Evolutionary conservation across 140 eudicot species (phyloP).

Genomic region (Senecio squalidus): DNA sequence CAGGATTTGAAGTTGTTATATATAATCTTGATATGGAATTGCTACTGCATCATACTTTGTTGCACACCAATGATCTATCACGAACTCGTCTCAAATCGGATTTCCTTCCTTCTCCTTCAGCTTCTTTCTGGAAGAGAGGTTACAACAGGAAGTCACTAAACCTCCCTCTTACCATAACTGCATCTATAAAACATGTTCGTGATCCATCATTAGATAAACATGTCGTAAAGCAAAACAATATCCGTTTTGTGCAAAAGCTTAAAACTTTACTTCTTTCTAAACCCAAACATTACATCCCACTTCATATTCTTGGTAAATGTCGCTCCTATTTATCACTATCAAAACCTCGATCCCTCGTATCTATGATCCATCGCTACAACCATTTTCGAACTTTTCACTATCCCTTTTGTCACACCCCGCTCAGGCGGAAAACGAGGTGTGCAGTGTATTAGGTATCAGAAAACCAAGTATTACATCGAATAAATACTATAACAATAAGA

Average conservation of each 20-base stretch:
- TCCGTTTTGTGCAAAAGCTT: slow-evolving; percentile 83
- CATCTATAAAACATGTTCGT: slow-evolving; percentile 58
- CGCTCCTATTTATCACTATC: slow-evolving; percentile 57
- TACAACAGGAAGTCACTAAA: slow-evolving; percentile 20
- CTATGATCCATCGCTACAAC: slow-evolving; percentile 87
- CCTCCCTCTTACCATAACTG: slow-evolving; percentile 19
- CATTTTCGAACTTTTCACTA: slow-evolving; percentile 68
- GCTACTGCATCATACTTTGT: slow-evolving; percentile 20
- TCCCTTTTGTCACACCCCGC: slow-evolving; percentile 62
- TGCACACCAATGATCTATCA: slow-evolving; percentile 2
- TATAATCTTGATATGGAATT: slow-evolving; percentile 27
- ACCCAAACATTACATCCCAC: slow-evolving; percentile 75
- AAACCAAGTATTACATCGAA: too few relatives aligned
- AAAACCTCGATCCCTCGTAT: slow-evolving; percentile 64
- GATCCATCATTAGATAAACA: slow-evolving; percentile 69
- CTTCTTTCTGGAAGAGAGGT: slow-evolving; percentile 1
- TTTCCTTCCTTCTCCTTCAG: slow-evolving; percentile 26
- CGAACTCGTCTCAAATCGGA: slow-evolving; percentile 12
- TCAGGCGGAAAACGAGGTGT: too few relatives aligned
- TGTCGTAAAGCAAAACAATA: slow-evolving; percentile 70
- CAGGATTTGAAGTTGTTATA: slow-evolving; percentile 23
- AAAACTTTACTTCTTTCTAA: slow-evolving; percentile 81
- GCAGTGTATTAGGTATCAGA: too few relatives aligned
- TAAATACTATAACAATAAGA: too few relatives aligned
- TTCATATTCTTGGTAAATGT: slow-evolving; percentile 66